phyloP scores from a whole-genome alignment of 2,329 filamentous ascomycete genomes.

The Botryosphaeria dothidea region DNA sequence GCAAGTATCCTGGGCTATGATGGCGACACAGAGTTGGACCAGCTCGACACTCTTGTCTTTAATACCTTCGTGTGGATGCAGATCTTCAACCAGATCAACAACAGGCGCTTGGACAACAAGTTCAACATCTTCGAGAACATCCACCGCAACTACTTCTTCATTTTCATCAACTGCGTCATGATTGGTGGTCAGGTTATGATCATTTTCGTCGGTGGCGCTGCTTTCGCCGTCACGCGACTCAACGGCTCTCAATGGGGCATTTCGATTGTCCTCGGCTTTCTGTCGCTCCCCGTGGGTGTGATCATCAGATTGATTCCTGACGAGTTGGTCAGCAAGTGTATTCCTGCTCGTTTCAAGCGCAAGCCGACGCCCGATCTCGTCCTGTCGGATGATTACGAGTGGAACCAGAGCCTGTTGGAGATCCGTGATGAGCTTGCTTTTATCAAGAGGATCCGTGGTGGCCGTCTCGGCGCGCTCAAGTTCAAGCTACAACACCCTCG shows the following conservation, averaged over 20 bases:
- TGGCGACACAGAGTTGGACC: constrained; percentile 45
- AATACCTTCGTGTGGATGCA: constrained; percentile 99
- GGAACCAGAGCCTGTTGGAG: constrained; percentile 71
- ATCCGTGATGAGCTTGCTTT: constrained; percentile 80
- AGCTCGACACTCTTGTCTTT: constrained; percentile 81
- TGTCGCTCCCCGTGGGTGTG: constrained; percentile 84
- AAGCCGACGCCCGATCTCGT: constrained; percentile 44
- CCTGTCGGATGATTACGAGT: constrained; percentile 52
- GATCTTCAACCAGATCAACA: constrained; percentile 98
- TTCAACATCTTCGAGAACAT: constrained; percentile 96
- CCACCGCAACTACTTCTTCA: constrained; percentile 82
- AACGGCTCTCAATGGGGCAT: constrained; percentile 82
- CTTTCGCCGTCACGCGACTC: constrained; percentile 74
- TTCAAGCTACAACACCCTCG: constrained; percentile 72
- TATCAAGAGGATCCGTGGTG: constrained; percentile 77
- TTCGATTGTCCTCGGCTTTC: constrained; percentile 76
- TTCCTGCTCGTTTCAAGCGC: constrained; percentile 45
- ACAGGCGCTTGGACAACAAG: constrained; percentile 88
- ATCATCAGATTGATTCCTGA: constrained; percentile 84
- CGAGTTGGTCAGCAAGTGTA: constrained; percentile 52
- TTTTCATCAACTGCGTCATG: constrained; percentile 83
- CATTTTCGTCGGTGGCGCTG: constrained; percentile 78
- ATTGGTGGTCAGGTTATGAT: constrained; percentile 87
- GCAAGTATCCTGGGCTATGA: constrained; percentile 61
- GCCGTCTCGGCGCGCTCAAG: constrained; percentile 77